phyloP scores from a whole-genome alignment of 2,329 filamentous ascomycete species.

The Zasmidium cellare region DNA sequence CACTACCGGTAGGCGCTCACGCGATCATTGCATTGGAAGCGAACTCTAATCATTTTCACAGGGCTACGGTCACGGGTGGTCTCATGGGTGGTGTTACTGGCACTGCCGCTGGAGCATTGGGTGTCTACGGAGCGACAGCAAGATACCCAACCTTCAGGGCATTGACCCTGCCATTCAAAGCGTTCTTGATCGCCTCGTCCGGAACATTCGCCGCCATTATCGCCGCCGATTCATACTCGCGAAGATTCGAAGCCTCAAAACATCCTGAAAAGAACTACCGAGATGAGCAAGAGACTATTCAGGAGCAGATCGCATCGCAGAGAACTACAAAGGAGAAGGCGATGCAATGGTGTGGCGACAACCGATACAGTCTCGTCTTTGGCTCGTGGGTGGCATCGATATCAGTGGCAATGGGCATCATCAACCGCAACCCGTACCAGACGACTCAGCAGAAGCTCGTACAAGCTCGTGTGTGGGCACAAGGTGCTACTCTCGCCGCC shows the following conservation, averaged over 20 bases:
- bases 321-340: conserved; percentile 62
- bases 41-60: conserved; percentile 32
- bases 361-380: conserved; percentile 86
- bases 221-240: conserved; percentile 73
- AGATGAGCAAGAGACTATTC: conserved; percentile 60
- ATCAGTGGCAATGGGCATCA: conserved; percentile 70
- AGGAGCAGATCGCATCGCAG: conserved; percentile 54
- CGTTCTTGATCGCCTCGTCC: conserved; percentile 81
- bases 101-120: conserved; percentile 64
- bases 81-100: conserved; percentile 70
- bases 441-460: conserved; percentile 82
- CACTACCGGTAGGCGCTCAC: conserved; percentile 67
- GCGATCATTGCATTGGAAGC: conserved; percentile 4
- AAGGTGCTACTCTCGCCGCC: conserved; percentile 82
- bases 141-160: conserved; percentile 76
- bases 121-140: conserved; percentile 65
- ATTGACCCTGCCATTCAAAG: conserved; percentile 84
- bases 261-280: conserved; percentile 69
- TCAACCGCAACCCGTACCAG: conserved; percentile 75
- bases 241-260: conserved; percentile 67
- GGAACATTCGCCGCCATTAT: conserved; percentile 83
- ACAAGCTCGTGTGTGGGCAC: conserved; percentile 91
- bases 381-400: conserved; percentile 80
- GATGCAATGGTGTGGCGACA: conserved; percentile 71
- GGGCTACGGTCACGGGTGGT: conserved; percentile 76